Evolutionary conservation across 2,329 filamentous ascomycete genomes (phyloP).

Genomic region (Scedosporium apiospermum): DNA sequence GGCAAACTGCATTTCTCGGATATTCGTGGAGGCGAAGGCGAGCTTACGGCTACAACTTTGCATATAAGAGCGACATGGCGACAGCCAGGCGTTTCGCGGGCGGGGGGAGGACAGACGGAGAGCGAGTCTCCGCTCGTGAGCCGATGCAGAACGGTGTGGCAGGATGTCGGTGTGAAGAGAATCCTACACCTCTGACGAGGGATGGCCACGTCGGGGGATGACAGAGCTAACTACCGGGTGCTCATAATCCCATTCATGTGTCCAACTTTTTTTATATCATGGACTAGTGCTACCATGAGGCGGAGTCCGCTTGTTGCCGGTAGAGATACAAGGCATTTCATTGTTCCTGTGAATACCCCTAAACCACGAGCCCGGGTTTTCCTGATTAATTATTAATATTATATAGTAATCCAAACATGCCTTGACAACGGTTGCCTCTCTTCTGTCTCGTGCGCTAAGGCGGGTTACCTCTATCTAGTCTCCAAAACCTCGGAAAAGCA

Average conservation of each 20-base stretch:
- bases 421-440: not conserved
- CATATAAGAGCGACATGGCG: not conserved
- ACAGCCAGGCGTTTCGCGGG: not conserved
- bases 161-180: not conserved
- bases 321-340: not conserved
- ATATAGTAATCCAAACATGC: conserved; percentile 5
- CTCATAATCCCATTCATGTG: not conserved
- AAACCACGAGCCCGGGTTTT: not conserved
- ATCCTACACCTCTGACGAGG: too few species aligned
- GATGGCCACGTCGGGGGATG: too few species aligned
- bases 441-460: too few species aligned
- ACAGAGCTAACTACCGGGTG: not conserved
- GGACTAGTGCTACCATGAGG: too few species aligned
- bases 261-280: too few species aligned
- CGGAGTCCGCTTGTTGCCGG: not conserved
- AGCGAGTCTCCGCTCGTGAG: not conserved
- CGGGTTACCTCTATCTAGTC: not conserved
- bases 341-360: not conserved
- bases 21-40: conserved; percentile 62
- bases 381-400: conserved; percentile 7
- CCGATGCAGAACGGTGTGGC: not conserved
- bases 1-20: conserved; percentile 74
- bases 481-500: not conserved
- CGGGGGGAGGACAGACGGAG: not conserved
- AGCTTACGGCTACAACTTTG: conserved; percentile 10